A percentile compares a stretch with the other conserved stretches of the same genome.
Evolutionary conservation across 331 rosid genomes (phyloP).

Genomic region (Rosa hybrid): DNA sequence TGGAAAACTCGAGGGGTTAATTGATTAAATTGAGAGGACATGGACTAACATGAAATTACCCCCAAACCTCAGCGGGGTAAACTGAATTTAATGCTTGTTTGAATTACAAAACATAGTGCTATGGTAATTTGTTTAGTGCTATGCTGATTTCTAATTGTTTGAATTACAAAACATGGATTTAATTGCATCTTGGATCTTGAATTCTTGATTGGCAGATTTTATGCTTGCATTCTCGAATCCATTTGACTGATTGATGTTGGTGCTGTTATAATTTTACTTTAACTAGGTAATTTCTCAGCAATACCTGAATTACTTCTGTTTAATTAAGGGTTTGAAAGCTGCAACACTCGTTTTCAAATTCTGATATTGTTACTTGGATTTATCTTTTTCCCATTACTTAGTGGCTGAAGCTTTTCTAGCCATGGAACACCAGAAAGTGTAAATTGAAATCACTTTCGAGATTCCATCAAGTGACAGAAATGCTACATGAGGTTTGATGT

Average conservation of each 20-base stretch:
- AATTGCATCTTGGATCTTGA: not conserved
- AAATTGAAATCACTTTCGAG: not conserved
- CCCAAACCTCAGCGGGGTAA: too few relatives aligned
- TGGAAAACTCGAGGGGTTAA: too few relatives aligned
- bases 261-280: not conserved
- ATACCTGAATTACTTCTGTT: not conserved
- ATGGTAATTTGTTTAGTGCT: too few relatives aligned
- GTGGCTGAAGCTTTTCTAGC: not conserved
- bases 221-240: not conserved
- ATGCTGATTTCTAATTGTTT: too few relatives aligned
- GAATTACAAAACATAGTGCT: too few relatives aligned
- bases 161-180: not conserved
- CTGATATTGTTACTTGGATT: not conserved
- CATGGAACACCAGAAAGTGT: not conserved
- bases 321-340: not conserved
- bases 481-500: not conserved
- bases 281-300: not conserved
- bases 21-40: too few relatives aligned
- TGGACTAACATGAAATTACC: too few relatives aligned
- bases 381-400: too few relatives aligned
- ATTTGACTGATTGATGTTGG: not conserved
- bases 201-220: not conserved
- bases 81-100: too few relatives aligned
- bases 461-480: not conserved
- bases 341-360: not conserved